phyloP scores from a whole-genome alignment of 1,139 yeast species.

The Taphrina pruni region DNA sequence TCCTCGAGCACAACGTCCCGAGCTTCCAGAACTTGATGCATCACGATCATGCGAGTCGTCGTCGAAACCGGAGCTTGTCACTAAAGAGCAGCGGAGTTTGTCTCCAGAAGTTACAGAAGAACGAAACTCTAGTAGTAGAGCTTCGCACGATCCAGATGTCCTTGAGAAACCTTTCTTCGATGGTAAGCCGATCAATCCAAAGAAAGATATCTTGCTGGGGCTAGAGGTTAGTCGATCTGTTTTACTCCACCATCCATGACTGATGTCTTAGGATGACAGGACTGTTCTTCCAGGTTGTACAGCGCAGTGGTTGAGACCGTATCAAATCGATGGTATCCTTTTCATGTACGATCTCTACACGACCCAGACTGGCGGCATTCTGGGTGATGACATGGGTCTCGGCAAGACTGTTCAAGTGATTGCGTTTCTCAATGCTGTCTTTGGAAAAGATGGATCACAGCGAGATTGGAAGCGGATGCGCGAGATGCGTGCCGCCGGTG shows the following conservation, averaged over 20 bases:
- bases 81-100: no score
- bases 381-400: constrained; percentile 43
- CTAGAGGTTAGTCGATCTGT: constrained; percentile 6
- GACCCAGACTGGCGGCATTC: constrained; percentile 57
- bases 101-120: not conserved
- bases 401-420: constrained; percentile 58
- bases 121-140: no score
- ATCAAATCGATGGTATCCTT: constrained; percentile 41
- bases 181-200: constrained; percentile 15
- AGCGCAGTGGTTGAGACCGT: constrained; percentile 42
- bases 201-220: constrained; percentile 8
- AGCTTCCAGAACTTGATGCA: no score
- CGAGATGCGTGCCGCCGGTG: constrained; percentile 61
- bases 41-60: no score
- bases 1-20: no score
- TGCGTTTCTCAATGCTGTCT: constrained; percentile 63
- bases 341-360: constrained; percentile 42
- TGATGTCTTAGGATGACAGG: constrained; percentile 5
- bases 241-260: no score
- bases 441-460: constrained; percentile 73
- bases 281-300: constrained; percentile 35
- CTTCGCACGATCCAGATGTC: not conserved
- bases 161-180: constrained; percentile 9
- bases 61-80: no score
- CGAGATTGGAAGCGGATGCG: constrained; percentile 64